Percentiles rank a stretch among this genome's conserved stretches.
Evolutionary conservation across 805 yeast genomes (phyloP).

Genomic region (Ogataea salicorniae): DNA sequence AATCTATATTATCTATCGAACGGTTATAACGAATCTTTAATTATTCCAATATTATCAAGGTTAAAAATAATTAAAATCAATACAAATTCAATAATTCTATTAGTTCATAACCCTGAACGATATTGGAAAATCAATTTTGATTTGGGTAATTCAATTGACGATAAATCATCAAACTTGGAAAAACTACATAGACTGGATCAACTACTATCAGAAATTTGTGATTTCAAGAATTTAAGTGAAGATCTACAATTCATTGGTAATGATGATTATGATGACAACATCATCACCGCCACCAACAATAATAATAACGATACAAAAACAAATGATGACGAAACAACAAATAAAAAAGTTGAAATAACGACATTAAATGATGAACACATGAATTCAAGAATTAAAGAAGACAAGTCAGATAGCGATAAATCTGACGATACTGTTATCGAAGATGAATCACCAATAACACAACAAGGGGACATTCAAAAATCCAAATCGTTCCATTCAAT

Average conservation of each 20-base stretch:
- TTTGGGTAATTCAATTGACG: conserved; percentile 16
- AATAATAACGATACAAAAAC: not conserved
- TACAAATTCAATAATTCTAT: conserved; percentile 47
- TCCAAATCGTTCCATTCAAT: conserved; percentile 17
- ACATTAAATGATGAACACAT: not conserved
- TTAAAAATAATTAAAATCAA: conserved; percentile 50
- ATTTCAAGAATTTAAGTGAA: conserved; percentile 17
- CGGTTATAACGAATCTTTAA: conserved; percentile 56
- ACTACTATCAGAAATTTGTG: conserved; percentile 15
- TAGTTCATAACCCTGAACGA: conserved; percentile 69
- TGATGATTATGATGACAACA: not conserved
- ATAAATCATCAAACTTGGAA: conserved; percentile 21
- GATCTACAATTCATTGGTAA: not conserved
- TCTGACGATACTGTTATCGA: conserved; percentile 7
- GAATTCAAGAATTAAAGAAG: not conserved
- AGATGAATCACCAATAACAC: not conserved
- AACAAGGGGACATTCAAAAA: not conserved
- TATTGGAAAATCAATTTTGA: conserved; percentile 56
- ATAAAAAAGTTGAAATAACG: not conserved
- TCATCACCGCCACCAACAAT: conserved; percentile 5
- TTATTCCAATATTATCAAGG: conserved; percentile 69
- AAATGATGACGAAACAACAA: not conserved
- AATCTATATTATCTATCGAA: conserved; percentile 43
- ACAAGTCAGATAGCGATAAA: not conserved
- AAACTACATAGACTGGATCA: conserved; percentile 5